Evolutionary conservation across 441 rosid genomes (phyloP).

Genomic region (Jatropha podagrica): DNA sequence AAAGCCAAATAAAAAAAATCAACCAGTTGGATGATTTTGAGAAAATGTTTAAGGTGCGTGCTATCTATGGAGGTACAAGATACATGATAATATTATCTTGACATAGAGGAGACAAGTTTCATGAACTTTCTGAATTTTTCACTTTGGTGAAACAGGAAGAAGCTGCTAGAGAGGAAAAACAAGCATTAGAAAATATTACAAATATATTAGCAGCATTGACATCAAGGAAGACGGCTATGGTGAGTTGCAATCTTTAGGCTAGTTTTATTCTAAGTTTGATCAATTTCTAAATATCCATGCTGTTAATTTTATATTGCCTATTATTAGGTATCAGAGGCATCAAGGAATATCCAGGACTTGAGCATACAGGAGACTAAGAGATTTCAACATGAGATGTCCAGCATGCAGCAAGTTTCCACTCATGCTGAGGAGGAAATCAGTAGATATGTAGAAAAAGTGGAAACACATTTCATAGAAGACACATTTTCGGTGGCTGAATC

Average conservation of each 20-base stretch:
- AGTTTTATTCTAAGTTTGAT: too few species aligned
- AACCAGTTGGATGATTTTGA: slow-evolving; percentile 55
- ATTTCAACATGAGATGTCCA: slow-evolving; percentile 53
- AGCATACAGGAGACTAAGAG: slow-evolving; percentile 46
- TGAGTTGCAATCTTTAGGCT: slow-evolving; percentile 26
- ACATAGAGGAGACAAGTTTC: slow-evolving; percentile 8
- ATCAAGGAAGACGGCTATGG: slow-evolving; percentile 64
- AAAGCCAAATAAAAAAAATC: slow-evolving; percentile 49
- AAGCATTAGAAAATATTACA: slow-evolving; percentile 63
- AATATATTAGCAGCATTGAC: slow-evolving; percentile 60
- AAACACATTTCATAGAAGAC: slow-evolving; percentile 53
- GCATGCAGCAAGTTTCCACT: slow-evolving; percentile 58
- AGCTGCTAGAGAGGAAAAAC: slow-evolving; percentile 71
- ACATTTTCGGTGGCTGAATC: slow-evolving; percentile 64
- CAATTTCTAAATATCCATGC: neutral
- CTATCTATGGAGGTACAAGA: neutral
- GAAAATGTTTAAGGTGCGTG: slow-evolving; percentile 57
- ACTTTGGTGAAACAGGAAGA: slow-evolving; percentile 56
- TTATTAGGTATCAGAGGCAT: slow-evolving; percentile 59
- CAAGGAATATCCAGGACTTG: slow-evolving; percentile 45
- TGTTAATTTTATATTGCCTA: slow-evolving; percentile 9
- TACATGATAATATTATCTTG: neutral
- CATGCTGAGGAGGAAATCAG: slow-evolving; percentile 49
- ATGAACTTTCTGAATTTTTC: slow-evolving; percentile 16
- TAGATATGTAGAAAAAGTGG: slow-evolving; percentile 43